Evolutionary conservation across 352 stramenopile species (phyloP), one percentile per base, ranked within the genome.

Genomic region (Elongisporangium senticosum): DNA sequence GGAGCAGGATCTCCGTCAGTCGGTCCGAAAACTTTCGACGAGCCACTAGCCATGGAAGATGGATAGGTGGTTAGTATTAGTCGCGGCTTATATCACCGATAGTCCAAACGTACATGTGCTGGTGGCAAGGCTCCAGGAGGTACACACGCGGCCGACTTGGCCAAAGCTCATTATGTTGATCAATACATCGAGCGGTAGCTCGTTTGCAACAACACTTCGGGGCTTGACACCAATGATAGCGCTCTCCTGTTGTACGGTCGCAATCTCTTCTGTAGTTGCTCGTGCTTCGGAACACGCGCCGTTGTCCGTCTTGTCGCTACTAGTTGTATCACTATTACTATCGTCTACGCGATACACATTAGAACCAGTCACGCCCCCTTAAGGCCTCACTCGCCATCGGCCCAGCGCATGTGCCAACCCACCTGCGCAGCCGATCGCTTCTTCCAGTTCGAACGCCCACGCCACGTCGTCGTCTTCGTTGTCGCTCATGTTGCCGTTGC

Each of bases 111-210:
- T 64, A 88, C 78, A 48, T 37, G 75, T 73, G 62, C 82, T 78
- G 20, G 73, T 77, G 13, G 85, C 85, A 54, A 90, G 71, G 64
- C 85, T 93, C 85, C 83, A 95, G 10, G 83, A 67, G 53, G 90
- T 91, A 58, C 79, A 93, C 26, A 95, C 74, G 22, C 85, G 83
- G 20, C 85, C 83, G 2, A 95, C 81, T 61, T 80, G 75, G 0
- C 73, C 76, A 40, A 85, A 92, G 51, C 72, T 78, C 57, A 90
- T 71, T 37, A 93, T 77, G 28, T 85, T 70, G 24, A 87, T 64
- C 7, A 95, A 65, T 28, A 93, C 85, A 51, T 95, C 83, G 10
- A 85, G 78, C 7, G 83, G 85, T 54, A 95, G 69, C 11, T 80
- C 68, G 19, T 68, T 74, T 7, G 75, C 78, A 1, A 79, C 47